Conservation (phyloP, 2,329 filamentous ascomycete genomes). For the Fusarium sterilihyphosum region DNA sequence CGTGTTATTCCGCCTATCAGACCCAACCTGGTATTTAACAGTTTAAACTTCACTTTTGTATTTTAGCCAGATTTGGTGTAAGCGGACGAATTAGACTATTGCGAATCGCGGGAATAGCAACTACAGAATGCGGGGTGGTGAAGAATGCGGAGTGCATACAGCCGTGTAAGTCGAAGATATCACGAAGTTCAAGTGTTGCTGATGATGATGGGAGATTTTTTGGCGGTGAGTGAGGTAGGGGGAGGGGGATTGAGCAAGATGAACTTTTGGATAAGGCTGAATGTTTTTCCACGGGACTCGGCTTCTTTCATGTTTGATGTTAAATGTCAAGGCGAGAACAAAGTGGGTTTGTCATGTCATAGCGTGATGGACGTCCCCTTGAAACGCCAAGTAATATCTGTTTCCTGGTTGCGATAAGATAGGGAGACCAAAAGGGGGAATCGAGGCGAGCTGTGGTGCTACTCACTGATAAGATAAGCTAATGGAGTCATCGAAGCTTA, state of each 20-base stretch:
- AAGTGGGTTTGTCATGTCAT: background rate
- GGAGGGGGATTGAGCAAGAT: background rate
- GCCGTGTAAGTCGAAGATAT: background rate
- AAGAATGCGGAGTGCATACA: background rate
- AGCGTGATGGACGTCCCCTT: background rate
- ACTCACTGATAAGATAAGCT: background rate
- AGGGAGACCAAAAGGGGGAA: background rate
- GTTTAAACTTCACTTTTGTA: background rate
- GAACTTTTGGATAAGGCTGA: background rate
- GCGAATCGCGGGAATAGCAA: background rate
- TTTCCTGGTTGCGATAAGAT: background rate
- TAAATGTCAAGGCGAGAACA: background rate
- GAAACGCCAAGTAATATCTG: conserved; percentile 7
- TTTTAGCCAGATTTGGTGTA: conserved; percentile 13
- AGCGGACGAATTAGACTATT: conserved; percentile 15
- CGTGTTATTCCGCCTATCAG: conserved; percentile 12
- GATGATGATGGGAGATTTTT: background rate
- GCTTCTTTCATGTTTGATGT: background rate
- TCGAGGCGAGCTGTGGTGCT: background rate
- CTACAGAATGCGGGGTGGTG: background rate
- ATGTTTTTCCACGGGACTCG: conserved; percentile 1
- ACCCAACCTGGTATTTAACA: fast-evolving
- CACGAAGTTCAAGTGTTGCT: background rate
- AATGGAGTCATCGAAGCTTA: background rate
- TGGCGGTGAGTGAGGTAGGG: background rate